Conservation (phyloP, 2,329 filamentous ascomycete genomes). For the Incumbomyces lentus region DNA sequence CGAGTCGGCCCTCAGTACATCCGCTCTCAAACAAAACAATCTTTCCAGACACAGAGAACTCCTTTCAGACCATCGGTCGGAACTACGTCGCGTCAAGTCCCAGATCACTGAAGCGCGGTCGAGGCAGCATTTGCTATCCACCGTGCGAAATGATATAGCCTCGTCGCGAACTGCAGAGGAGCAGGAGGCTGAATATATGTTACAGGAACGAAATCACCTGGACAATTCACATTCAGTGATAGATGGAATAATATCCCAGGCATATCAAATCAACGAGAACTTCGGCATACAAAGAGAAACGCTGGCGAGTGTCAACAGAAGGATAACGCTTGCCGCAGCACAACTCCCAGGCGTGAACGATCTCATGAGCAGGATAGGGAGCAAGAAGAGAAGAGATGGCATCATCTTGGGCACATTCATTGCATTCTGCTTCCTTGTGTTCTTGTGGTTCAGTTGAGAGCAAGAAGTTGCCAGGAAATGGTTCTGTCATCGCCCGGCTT, state of each 20-base stretch:
- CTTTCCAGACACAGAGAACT: conserved; percentile 84
- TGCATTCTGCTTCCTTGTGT: conserved; percentile 77
- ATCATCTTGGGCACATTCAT: conserved; percentile 89
- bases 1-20: conserved; percentile 74
- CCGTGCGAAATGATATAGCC: conserved; percentile 84
- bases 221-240: conserved; percentile 84
- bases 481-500: no score
- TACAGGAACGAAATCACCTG: conserved; percentile 73
- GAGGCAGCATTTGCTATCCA: conserved; percentile 78
- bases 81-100: conserved; percentile 64
- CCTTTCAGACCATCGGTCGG: conserved; percentile 73
- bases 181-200: conserved; percentile 93
- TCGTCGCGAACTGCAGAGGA: conserved; percentile 69
- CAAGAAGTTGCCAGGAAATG: not conserved
- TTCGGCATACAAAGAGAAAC: conserved; percentile 83
- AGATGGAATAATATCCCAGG: conserved; percentile 84
- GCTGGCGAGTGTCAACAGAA: conserved; percentile 74
- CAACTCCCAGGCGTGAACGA: conserved; percentile 89
- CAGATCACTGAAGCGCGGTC: conserved; percentile 69
- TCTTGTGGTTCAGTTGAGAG: conserved; percentile 64
- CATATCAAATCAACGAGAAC: conserved; percentile 90
- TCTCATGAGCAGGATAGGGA: conserved; percentile 82
- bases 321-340: conserved; percentile 80
- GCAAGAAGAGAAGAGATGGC: conserved; percentile 88
- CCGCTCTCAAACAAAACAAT: conserved; percentile 94